These are phyloP conservation scores for Apiotrichum sp. DNA, from an alignment of 1,284 basidiomycete genomes.

Conservation along the genomic window DNA sequence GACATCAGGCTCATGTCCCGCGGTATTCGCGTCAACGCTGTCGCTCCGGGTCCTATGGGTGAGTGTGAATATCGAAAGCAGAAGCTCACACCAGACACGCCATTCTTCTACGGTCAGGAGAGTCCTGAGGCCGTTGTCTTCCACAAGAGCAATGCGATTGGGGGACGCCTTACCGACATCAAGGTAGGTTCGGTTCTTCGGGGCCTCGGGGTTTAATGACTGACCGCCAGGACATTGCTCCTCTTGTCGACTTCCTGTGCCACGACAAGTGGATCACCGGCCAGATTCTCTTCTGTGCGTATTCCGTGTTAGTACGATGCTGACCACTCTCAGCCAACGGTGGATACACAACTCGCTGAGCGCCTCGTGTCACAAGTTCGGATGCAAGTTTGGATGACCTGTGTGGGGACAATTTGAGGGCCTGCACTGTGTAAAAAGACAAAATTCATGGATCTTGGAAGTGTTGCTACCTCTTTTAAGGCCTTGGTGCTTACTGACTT, in stretches of 20 bases:
- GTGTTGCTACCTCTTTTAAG: no score
- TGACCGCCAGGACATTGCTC: conserved; percentile 12
- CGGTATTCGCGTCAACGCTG: conserved; percentile 18
- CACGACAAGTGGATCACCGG: conserved; percentile 20
- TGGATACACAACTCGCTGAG: conserved; percentile 21
- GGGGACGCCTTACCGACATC: conserved; percentile 17
- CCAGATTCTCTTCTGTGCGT: conserved; percentile 19
- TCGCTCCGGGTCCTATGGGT: conserved; percentile 19
- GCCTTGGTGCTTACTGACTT: no score
- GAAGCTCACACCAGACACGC: conserved; percentile 10
- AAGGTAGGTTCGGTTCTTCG: neutral
- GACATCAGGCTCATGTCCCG: conserved; percentile 11
- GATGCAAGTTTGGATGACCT: no score
- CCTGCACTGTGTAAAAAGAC: no score
- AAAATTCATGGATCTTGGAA: no score
- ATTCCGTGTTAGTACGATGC: neutral
- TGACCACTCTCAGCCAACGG: conserved; percentile 10
- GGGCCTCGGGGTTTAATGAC: no score
- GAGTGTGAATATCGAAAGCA: neutral
- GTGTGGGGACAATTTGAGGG: no score
- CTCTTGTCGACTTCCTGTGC: conserved; percentile 13
- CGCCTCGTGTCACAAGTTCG: no score
- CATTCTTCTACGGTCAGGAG: conserved; percentile 20
- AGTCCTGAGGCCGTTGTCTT: conserved; percentile 12
- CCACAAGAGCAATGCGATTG: conserved; percentile 16